phyloP scores from a whole-genome alignment of 2,329 filamentous ascomycete genomes.

The Hypoxylon sp. region DNA sequence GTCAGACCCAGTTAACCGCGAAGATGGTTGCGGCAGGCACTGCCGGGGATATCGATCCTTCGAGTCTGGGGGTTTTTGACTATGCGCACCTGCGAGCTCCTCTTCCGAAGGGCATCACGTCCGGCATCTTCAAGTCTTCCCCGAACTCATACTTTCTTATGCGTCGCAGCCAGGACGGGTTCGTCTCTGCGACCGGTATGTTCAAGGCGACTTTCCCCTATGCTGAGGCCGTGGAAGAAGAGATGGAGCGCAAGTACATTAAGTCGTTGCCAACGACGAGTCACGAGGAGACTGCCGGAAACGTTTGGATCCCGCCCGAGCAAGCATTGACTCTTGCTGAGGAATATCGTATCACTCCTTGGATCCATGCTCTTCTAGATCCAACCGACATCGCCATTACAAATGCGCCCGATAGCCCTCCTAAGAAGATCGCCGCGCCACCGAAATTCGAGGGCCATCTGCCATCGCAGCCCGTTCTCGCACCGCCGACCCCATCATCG shows the following conservation, averaged over 20 bases:
- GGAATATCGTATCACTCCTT: conserved; percentile 87
- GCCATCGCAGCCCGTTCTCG: conserved; percentile 60
- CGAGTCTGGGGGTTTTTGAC: conserved; percentile 87
- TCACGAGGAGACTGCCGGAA: conserved; percentile 92
- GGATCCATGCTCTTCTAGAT: conserved; percentile 94
- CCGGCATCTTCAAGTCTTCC: conserved; percentile 91
- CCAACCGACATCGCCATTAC: conserved; percentile 79
- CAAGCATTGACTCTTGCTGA: conserved; percentile 85
- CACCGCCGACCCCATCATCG: conserved; percentile 65
- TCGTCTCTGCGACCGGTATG: conserved; percentile 89
- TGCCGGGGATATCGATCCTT: conserved; percentile 78
- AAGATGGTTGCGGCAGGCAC: conserved; percentile 82
- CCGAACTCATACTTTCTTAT: conserved; percentile 98
- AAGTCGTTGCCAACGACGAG: conserved; percentile 87
- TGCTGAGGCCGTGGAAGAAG: conserved; percentile 79
- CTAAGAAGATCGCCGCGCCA: conserved; percentile 84
- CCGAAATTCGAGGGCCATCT: conserved; percentile 78
- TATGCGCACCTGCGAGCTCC: conserved; percentile 96
- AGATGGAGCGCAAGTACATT: conserved; percentile 84
- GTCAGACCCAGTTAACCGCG: conserved; percentile 90
- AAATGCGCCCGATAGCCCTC: conserved; percentile 73
- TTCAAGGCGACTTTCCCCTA: conserved; percentile 92
- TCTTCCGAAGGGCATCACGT: conserved; percentile 89
- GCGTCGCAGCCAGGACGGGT: conserved; percentile 88
- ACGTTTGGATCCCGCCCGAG: conserved; percentile 92